Conservation (phyloP, 1,284 basidiomycete genomes). For the Paramarasmius palmivorus region DNA sequence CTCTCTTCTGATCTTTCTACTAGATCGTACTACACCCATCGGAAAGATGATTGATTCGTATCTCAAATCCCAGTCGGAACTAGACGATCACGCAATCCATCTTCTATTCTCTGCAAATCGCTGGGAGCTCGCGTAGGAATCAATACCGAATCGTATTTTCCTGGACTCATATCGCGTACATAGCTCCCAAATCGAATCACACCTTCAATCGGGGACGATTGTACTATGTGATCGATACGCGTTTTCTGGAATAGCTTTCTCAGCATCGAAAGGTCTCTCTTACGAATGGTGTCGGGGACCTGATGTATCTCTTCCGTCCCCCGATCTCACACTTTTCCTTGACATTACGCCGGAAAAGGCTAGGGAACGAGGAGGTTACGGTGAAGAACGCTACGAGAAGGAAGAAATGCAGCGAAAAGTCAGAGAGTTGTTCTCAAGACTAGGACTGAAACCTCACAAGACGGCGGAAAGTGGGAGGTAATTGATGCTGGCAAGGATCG, state of each 20-base stretch:
- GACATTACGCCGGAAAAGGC: conserved; percentile 79
- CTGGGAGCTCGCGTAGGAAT: conserved; percentile 85
- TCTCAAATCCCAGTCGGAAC: conserved; percentile 78
- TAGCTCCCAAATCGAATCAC: conserved; percentile 65
- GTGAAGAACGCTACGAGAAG: conserved; percentile 87
- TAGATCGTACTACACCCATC: conserved; percentile 91
- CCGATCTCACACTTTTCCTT: conserved; percentile 89
- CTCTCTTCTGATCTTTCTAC: not conserved
- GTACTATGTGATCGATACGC: conserved; percentile 95
- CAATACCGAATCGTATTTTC: not conserved
- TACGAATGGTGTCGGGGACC: conserved; percentile 85
- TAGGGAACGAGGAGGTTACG: conserved; percentile 80
- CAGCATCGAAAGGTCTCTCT: conserved; percentile 74
- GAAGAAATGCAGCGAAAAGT: conserved; percentile 76
- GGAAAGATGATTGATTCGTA: conserved; percentile 95
- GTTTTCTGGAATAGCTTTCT: conserved; percentile 96
- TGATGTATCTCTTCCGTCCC: conserved; percentile 84
- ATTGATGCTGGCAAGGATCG: conserved; percentile 64
- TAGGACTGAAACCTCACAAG: conserved; percentile 49
- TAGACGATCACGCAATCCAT: conserved; percentile 92
- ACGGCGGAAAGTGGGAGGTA: conserved; percentile 47
- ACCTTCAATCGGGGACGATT: conserved; percentile 67
- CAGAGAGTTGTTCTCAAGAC: conserved; percentile 59
- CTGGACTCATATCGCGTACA: not conserved
- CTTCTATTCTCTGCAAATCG: conserved; percentile 96